Base-by-base conservation (phyloP, 768 basidiomycete genomes). In the Fomitopsis serialis region DNA sequence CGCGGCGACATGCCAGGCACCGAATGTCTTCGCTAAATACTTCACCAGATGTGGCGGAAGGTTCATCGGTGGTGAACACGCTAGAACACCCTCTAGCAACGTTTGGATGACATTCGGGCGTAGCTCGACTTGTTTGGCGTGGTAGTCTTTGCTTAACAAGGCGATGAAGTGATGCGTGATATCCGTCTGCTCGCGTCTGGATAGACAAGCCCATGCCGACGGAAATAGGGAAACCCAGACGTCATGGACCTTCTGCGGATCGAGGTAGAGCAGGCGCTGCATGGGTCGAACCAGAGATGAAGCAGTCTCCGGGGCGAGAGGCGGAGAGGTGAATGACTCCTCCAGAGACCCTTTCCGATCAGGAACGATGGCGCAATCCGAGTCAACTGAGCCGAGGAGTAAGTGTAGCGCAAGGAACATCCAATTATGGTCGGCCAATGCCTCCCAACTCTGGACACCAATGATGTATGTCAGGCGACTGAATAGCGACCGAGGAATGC, bases 11-110 rank as follows among this genome's bases (percentile, higher is more conserved):
- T 97, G 89, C 95, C 96, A 98, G n/a, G 91, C 90, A 36, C 92
- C 87, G 68, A 89, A 99, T 0, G 92, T 92, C 71, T 98, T 97
- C 17, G 91, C 92, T 32, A 98, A 84, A 66, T 94, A 99, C 66
- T 98, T 98, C 61, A 98, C 79, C 34, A 99, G 82, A 62, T 96
- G 89, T 11, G 97, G 95, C 8, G 97, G 97, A 2, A 99, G 77
- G 27, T 81, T 84, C 78, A 97, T 87, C 0, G 89, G 80, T 5
- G 95, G 92, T 8, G 77, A 81, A 66, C 95, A 97, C n/a, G 85
- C 81, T 37, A 91, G 83, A 40, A 91, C 78, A 1, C 92, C 92
- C 19, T 80, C 79, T 22, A 99, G 84, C 25, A 99, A 76, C 0
- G 93, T 93, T 66, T 97, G 89, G 44, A 98, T 82, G 54, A 96